Percentiles rank a stretch among this genome's conserved stretches.
Conservation (phyloP, 129 eudicot species). For the Artemisia annua region DNA sequence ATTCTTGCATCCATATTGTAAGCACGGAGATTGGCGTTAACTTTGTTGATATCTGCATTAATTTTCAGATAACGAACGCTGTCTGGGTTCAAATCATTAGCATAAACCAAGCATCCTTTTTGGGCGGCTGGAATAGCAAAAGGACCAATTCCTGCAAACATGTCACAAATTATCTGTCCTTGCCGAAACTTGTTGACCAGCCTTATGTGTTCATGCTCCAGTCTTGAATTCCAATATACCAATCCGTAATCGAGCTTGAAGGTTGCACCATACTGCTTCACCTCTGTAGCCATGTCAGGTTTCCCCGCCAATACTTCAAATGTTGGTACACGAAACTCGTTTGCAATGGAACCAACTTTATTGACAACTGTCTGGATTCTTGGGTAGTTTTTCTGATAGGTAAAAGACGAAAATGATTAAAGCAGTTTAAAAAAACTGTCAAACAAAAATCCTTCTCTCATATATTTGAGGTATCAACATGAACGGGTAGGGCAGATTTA, state of each 20-base stretch:
- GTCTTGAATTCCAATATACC: constrained; percentile 98
- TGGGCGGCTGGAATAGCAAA: constrained; percentile 98
- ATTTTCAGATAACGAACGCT: constrained; percentile 72
- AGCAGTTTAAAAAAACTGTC: background rate
- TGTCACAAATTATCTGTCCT: constrained; percentile 85
- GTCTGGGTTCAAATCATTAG: constrained; percentile 94
- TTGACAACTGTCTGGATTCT: constrained; percentile 86
- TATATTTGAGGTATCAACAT: background rate
- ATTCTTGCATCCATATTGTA: constrained; percentile 87
- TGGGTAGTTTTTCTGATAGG: constrained; percentile 80
- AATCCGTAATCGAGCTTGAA: constrained; percentile 92
- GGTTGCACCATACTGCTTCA: constrained; percentile 91
- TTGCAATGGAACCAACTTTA: constrained; percentile 81
- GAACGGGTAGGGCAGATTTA: background rate
- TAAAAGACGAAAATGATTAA: constrained; percentile 8
- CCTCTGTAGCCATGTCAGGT: constrained; percentile 84
- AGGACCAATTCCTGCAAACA: constrained; percentile 99
- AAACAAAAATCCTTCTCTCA: too few relatives aligned
- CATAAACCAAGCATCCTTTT: constrained; percentile 89
- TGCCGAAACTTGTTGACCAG: constrained; percentile 64
- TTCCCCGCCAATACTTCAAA: constrained; percentile 90
- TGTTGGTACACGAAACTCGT: constrained; percentile 95
- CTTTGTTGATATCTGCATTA: constrained; percentile 87
- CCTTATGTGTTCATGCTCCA: constrained; percentile 93
- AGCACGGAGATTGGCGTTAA: constrained; percentile 47